phyloP scores from a whole-genome alignment of 2,329 filamentous ascomycete genomes.

The Camptophora hylomeconis region DNA sequence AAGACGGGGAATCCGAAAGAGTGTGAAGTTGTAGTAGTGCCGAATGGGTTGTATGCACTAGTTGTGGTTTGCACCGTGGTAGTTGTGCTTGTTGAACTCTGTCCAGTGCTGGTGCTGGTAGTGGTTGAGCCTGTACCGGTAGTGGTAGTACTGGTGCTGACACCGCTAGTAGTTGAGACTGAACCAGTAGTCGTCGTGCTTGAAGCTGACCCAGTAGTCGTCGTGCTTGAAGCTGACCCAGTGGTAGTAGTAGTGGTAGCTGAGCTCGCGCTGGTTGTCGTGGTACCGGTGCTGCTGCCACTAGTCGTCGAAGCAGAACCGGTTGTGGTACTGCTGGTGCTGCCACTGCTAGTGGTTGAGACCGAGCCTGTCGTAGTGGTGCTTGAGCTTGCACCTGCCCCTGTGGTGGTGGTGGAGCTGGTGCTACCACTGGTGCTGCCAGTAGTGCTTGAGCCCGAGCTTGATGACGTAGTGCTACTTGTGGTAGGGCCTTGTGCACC shows the following conservation, averaged over 20 bases:
- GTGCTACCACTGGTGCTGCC: too few relatives aligned
- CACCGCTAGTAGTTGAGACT: neutral
- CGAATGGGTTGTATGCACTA: too few relatives aligned
- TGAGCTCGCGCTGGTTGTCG: neutral
- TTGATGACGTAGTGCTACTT: too few relatives aligned
- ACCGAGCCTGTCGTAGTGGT: too few relatives aligned
- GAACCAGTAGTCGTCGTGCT: neutral
- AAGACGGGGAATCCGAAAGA: neutral
- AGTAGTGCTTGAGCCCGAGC: too few relatives aligned
- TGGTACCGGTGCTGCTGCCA: neutral
- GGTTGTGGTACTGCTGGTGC: conserved; percentile 8
- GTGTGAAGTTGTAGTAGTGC: neutral
- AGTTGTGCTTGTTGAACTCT: neutral
- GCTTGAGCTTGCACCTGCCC: too few relatives aligned
- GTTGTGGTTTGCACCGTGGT: too few relatives aligned
- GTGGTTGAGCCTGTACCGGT: neutral
- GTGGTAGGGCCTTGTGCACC: too few relatives aligned
- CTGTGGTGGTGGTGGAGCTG: too few relatives aligned
- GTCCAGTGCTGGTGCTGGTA: neutral
- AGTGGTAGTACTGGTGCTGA: neutral
- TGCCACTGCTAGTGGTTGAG: conserved; percentile 1
- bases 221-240: neutral
- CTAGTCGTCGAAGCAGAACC: conserved; percentile 2
- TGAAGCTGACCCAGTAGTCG: neutral
- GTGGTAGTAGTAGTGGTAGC: neutral